Evolutionary conservation across 176 grass and related monocot genomes (phyloP).

Genomic region (Paspalum notatum): DNA sequence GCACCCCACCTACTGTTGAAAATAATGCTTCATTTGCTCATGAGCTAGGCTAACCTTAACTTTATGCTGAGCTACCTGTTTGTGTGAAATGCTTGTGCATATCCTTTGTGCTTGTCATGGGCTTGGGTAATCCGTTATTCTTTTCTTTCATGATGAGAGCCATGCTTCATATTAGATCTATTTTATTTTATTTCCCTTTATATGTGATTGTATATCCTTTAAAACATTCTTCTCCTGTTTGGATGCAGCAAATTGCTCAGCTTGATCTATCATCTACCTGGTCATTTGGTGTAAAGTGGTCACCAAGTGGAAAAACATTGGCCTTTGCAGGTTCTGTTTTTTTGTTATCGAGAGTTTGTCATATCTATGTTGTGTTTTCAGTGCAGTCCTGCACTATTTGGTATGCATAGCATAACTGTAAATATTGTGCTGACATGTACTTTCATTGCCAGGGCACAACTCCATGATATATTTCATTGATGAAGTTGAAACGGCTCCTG

Average conservation of each 20-base stretch:
- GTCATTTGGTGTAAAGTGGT: slow-evolving; percentile 97
- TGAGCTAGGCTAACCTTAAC: slow-evolving; percentile 10
- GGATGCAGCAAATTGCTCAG: slow-evolving; percentile 92
- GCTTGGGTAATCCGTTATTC: not conserved
- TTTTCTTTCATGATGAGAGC: not conserved
- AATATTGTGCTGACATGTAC: not conserved
- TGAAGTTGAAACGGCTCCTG: slow-evolving; percentile 79
- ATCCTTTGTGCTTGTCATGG: not conserved
- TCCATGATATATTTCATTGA: slow-evolving; percentile 98
- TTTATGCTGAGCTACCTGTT: not conserved
- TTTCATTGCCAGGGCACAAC: slow-evolving; percentile 76
- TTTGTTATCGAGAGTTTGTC: slow-evolving; percentile 26
- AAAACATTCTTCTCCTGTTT: slow-evolving; percentile 32
- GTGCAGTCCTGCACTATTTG: not conserved
- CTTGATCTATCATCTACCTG: slow-evolving; percentile 93
- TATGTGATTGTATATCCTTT: not conserved
- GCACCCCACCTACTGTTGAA: not conserved
- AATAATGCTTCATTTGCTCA: not conserved
- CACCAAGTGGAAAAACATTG: slow-evolving; percentile 89
- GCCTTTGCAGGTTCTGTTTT: slow-evolving; percentile 83
- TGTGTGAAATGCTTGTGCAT: not conserved
- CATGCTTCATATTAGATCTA: not conserved
- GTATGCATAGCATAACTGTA: not conserved
- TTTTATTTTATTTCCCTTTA: slow-evolving; percentile 13
- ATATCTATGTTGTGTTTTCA: slow-evolving; percentile 15